Evolutionary conservation across 148 eudicot genomes (phyloP).

Genomic region (Silene conica): DNA sequence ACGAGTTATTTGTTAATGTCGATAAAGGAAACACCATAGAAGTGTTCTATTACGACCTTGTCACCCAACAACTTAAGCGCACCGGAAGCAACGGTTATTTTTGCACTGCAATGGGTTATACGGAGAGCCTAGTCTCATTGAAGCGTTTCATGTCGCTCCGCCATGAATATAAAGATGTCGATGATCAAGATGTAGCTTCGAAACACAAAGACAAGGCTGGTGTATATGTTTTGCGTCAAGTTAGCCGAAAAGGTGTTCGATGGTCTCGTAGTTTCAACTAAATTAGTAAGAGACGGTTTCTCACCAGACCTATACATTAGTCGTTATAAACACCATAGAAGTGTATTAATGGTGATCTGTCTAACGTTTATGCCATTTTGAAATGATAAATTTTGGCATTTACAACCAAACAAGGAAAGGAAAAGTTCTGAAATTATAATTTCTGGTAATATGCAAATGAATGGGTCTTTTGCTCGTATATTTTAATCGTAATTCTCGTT

Average conservation of each 20-base stretch:
- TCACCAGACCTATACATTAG: too few relatives aligned
- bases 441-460: too few relatives aligned
- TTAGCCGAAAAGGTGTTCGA: background rate
- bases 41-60: constrained; percentile 6
- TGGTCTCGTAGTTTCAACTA: background rate
- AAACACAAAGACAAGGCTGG: background rate
- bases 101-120: background rate
- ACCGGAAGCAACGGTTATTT: background rate
- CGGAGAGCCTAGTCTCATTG: background rate
- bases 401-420: too few relatives aligned
- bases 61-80: background rate
- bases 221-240: background rate
- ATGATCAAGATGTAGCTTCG: background rate
- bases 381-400: too few relatives aligned
- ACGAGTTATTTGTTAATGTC: background rate
- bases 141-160: background rate
- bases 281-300: too few relatives aligned
- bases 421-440: too few relatives aligned
- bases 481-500: too few relatives aligned
- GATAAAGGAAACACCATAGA: background rate
- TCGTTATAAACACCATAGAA: too few relatives aligned
- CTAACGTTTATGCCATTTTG: too few relatives aligned
- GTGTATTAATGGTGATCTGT: too few relatives aligned
- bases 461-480: too few relatives aligned
- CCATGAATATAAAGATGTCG: background rate